These are phyloP conservation scores for Flaveria brownii DNA, from an alignment of 129 eudicot genomes.

Conservation along the genomic window DNA sequence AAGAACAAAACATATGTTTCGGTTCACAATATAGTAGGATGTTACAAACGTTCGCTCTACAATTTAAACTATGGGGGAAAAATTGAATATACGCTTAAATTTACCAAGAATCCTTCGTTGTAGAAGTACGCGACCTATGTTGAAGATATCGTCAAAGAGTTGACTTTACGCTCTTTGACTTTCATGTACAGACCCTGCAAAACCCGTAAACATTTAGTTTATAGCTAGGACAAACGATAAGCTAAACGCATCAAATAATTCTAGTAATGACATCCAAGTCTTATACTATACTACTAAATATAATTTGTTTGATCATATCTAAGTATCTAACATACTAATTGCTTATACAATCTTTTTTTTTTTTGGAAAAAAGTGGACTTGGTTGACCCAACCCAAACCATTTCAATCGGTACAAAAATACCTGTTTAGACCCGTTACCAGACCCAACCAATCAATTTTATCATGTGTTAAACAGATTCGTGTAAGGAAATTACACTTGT, in stretches of 20 bases:
- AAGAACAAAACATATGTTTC: not conserved
- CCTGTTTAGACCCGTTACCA: not conserved
- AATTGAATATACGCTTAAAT: constrained; percentile 5
- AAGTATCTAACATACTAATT: not conserved
- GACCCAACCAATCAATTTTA: not conserved
- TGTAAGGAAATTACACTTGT: constrained; percentile 65
- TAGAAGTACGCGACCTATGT: constrained; percentile 30
- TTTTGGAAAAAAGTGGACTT: not conserved
- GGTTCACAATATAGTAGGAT: not conserved
- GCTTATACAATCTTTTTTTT: not conserved
- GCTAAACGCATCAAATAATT: not conserved
- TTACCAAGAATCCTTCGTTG: constrained; percentile 13
- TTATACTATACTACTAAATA: not conserved
- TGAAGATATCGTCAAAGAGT: constrained; percentile 30
- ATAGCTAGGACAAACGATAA: not conserved
- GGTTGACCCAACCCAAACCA: not conserved
- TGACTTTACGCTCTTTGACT: constrained; percentile 54
- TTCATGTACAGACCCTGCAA: constrained; percentile 94
- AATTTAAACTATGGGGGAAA: not conserved
- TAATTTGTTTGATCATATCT: not conserved
- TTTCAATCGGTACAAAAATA: not conserved
- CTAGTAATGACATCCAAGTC: not conserved
- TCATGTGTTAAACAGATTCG: not conserved
- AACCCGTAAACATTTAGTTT: not conserved
- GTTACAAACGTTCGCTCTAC: constrained; percentile 17